Evolutionary conservation across 306 rosid genomes (phyloP).

Genomic region (Begonia masoniana): DNA sequence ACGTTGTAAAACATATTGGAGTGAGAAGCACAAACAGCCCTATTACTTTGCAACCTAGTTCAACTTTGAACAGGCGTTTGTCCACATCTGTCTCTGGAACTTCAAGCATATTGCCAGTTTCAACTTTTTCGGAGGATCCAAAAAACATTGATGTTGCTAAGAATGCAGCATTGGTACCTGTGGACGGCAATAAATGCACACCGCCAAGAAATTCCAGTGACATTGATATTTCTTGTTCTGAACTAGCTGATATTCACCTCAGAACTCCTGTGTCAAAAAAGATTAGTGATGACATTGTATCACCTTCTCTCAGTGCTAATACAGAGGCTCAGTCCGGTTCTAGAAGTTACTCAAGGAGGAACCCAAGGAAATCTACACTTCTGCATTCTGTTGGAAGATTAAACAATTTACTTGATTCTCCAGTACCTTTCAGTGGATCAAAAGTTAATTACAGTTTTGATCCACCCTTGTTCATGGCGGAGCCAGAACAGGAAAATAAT

Average conservation of each 20-base stretch:
- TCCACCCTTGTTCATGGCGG: slow-evolving; percentile 15
- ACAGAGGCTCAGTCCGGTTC: slow-evolving; percentile 24
- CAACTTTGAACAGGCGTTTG: neutral
- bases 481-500: slow-evolving; percentile 16
- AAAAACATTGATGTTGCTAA: slow-evolving; percentile 5
- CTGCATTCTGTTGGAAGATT: slow-evolving; percentile 23
- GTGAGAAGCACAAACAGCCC: slow-evolving; percentile 36
- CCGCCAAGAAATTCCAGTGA: slow-evolving; percentile 17
- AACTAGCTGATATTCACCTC: slow-evolving; percentile 12
- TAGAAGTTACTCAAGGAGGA: slow-evolving; percentile 27
- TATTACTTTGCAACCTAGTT: slow-evolving; percentile 18
- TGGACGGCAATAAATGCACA: slow-evolving; percentile 1
- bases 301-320: slow-evolving; percentile 27
- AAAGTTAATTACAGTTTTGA: slow-evolving; percentile 19
- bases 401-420: slow-evolving; percentile 12
- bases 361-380: slow-evolving; percentile 26
- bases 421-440: slow-evolving; percentile 14
- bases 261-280: slow-evolving; percentile 21
- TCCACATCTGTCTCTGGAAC: slow-evolving; percentile 6
- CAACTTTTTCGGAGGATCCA: slow-evolving; percentile 14
- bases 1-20: slow-evolving; percentile 22
- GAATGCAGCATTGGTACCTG: neutral
- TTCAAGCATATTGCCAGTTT: slow-evolving; percentile 16
- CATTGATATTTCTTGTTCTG: slow-evolving; percentile 10
- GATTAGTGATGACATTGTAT: slow-evolving; percentile 11